phyloP scores from a whole-genome alignment of 495 filamentous ascomycete genomes.

The Tuber melanosporum region DNA sequence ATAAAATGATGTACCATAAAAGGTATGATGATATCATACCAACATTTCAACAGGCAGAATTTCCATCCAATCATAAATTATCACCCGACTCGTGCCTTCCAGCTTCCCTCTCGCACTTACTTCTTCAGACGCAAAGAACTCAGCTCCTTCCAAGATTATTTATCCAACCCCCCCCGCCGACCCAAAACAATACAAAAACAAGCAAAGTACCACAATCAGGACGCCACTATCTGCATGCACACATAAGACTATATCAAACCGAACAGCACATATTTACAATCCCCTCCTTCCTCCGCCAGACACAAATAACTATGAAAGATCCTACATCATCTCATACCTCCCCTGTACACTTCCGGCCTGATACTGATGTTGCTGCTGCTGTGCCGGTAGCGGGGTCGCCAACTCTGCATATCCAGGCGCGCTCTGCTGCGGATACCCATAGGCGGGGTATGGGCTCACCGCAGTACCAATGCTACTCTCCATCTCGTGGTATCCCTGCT shows the following conservation, averaged over 20 bases:
- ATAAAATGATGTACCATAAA: background rate
- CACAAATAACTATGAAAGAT: background rate
- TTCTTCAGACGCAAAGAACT: background rate
- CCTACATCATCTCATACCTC: conserved; percentile 33
- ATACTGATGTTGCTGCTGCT: conserved; percentile 15
- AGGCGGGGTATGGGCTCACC: conserved; percentile 17
- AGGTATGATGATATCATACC: background rate
- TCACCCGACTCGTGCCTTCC: background rate
- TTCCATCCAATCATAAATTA: background rate
- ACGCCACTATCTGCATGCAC: conserved; percentile 1
- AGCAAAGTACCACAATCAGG: background rate
- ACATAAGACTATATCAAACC: background rate
- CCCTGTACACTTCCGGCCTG: conserved; percentile 12
- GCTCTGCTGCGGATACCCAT: conserved; percentile 8
- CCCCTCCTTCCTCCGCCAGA: background rate
- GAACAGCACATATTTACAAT: background rate
- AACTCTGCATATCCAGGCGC: conserved; percentile 25
- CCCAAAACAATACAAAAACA: background rate
- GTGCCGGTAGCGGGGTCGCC: conserved; percentile 9
- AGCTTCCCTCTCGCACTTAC: background rate
- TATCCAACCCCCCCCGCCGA: background rate
- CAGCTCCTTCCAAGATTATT: background rate
- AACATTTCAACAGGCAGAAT: background rate
- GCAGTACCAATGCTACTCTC: conserved; percentile 24
- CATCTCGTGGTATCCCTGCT: conserved; percentile 23